Evolutionary conservation across 1,284 basidiomycete species (phyloP).

Genomic region (Ustilago tritici): DNA sequence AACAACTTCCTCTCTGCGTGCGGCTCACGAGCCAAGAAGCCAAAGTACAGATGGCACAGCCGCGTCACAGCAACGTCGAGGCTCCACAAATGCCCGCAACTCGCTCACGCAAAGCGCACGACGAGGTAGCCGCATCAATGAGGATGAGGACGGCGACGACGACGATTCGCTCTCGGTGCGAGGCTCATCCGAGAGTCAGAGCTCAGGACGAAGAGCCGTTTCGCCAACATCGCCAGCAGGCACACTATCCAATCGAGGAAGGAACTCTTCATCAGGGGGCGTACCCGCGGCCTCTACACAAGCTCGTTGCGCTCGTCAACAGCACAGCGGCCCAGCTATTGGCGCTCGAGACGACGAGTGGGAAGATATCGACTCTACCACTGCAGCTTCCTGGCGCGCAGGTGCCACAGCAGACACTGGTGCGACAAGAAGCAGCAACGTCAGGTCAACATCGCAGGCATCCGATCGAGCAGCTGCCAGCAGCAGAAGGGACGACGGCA

Average conservation of each 20-base stretch:
- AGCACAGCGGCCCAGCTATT: not conserved
- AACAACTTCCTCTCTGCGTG: constrained; percentile 25
- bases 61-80: constrained; percentile 16
- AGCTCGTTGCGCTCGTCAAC: not conserved
- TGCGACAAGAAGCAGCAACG: not conserved
- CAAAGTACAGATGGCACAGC: constrained; percentile 26
- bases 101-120: constrained; percentile 5
- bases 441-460: not conserved
- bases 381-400: constrained; percentile 1
- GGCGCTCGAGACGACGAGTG: constrained; percentile 34
- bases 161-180: constrained; percentile 10
- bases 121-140: constrained; percentile 13
- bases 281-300: not conserved
- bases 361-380: constrained; percentile 28
- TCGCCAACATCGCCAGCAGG: constrained; percentile 5
- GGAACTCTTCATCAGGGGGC: not conserved
- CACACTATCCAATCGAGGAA: not conserved
- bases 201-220: constrained; percentile 5
- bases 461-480: constrained; percentile 9
- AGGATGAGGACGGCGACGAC: constrained; percentile 18
- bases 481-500: constrained; percentile 24
- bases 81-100: constrained; percentile 21
- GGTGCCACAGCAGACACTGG: constrained; percentile 9
- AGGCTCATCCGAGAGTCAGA: constrained; percentile 18
- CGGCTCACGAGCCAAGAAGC: constrained; percentile 20